Evolutionary conservation across 2,329 filamentous ascomycete genomes (phyloP), one percentile per base, ranked within the genome.

Genomic region (Colletotrichum caudatum): DNA sequence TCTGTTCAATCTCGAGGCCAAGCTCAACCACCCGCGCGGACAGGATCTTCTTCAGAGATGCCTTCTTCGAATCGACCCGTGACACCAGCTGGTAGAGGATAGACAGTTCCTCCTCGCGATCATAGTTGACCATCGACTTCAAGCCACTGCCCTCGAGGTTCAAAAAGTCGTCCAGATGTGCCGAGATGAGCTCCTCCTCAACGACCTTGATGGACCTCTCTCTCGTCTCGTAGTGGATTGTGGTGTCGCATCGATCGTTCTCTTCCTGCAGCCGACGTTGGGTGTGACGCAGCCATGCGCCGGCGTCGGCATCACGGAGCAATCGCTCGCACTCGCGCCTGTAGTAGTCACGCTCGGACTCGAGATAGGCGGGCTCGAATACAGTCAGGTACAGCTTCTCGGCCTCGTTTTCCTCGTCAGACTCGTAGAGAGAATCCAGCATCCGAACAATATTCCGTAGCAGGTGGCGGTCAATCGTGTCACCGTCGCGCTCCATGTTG

Each of bases 111-210:
- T 92, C 89, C 44, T 92, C 77, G 74, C 92, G 90, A 80, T 98
- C 93, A 76, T 97, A 95, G 80, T 97, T 93, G 61, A 98, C 90
- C 95, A 99, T 98, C 78, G 91, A 91, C 74, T 89, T 90, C 53
- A 98, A 87, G 0, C 96, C 96, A 73, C 92, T 97, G 7, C 89
- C 89, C 76, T 98, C 94, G 81, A 98, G 90, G 60, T 91, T 90
- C 72, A 98, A 87, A 65, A 99, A 92, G 20, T 97, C 94, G 29
- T 89, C 85, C 69, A 98, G 89, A 75, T 96, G 93, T 56, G 89
- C 88, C 53, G 86, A 85, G 60, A 99, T 95, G 64, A 99, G 84
- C 79, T 95, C 90, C 46, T 92, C 84, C 74, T 98, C 94, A 2
- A 99, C 89, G 0, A 98, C 92, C 5, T 85, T 83, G 29, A 90